Conservation (phyloP, 2,329 filamentous ascomycete genomes). For the Fonsecaea nubica region DNA sequence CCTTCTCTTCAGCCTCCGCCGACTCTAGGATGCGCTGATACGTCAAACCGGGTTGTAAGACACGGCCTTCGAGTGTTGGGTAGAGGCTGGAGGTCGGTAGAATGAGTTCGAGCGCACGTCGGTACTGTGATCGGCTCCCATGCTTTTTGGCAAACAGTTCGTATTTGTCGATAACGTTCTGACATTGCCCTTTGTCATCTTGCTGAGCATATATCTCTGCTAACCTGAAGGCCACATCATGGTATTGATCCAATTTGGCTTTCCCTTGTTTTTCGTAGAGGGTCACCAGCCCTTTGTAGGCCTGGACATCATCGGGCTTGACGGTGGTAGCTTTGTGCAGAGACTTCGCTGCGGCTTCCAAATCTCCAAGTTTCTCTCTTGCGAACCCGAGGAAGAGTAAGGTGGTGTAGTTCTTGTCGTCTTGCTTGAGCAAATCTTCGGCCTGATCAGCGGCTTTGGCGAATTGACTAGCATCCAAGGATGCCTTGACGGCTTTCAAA, state of each 20-base stretch:
- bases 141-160: slow-evolving; percentile 74
- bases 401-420: slow-evolving; percentile 81
- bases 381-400: slow-evolving; percentile 88
- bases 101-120: slow-evolving; percentile 74
- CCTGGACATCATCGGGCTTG: slow-evolving; percentile 78
- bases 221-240: slow-evolving; percentile 73
- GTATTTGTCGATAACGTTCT: slow-evolving; percentile 77
- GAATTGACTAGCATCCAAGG: slow-evolving; percentile 79
- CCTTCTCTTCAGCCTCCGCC: slow-evolving; percentile 83
- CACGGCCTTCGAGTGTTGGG: slow-evolving; percentile 77
- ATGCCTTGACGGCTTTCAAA: slow-evolving; percentile 80
- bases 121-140: slow-evolving; percentile 75
- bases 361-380: slow-evolving; percentile 74
- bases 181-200: slow-evolving; percentile 65
- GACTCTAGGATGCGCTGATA: slow-evolving; percentile 85
- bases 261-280: slow-evolving; percentile 80
- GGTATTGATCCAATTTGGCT: slow-evolving; percentile 75
- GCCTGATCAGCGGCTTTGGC: slow-evolving; percentile 75
- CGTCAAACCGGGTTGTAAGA: slow-evolving; percentile 79
- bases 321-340: slow-evolving; percentile 75
- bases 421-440: slow-evolving; percentile 70
- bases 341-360: slow-evolving; percentile 74
- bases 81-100: slow-evolving; percentile 85
- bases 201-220: slow-evolving; percentile 75
- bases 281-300: slow-evolving; percentile 87